Base-by-base conservation (phyloP, 805 yeast genomes). In the Sugiyamaella boreocaroliniensis region DNA sequence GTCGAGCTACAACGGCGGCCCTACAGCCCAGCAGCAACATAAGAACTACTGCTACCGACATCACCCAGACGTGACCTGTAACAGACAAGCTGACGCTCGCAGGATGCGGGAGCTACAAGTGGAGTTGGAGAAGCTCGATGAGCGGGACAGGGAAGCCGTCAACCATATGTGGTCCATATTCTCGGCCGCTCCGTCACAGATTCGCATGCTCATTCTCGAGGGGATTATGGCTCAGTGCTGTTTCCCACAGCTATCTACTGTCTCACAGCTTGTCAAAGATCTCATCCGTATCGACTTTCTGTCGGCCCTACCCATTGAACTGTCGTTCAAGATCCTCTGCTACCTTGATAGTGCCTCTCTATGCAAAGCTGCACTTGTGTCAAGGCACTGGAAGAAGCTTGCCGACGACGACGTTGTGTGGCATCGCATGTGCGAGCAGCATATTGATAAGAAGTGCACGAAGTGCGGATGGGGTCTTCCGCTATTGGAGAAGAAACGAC, bases 391-490 rank as follows among this genome's bases (percentile, higher is more conserved):
- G 99, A 83, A 87, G 65, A 72, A 73, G 52, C 72, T 93, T 54
- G 98, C 99, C 1, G 97, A 93, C 68, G 97, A 92, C 66, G 98
- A 93, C 64, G 72, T 95, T 48, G 97, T 93, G 2, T 93, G 99
- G 99, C 93, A 92, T 66, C 90, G 92, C 60, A 85, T 93, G 89
- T 93, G 99, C 66, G 96, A 89, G 66, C 99, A 93, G 70, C 99
- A 93, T 68, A 93, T 93, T 51, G 99, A 93, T 70, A 78, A 95
- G 55, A 93, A 93, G 68, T 93, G 99, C 71, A 96, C 97, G 41
- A 88, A 88, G 64, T 93, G 99, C 71, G 99, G 99, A 14, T 93
- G 99, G 99, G 99, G 99, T 4, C 75, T 93, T 58, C 99, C 99
- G 2, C 72, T 93, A 55, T 79, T 93, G 81, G 96, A 89, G 63